Evolutionary conservation across 495 filamentous ascomycete species (phyloP).

Genomic region (Lasiosphaeriaceae sp.): DNA sequence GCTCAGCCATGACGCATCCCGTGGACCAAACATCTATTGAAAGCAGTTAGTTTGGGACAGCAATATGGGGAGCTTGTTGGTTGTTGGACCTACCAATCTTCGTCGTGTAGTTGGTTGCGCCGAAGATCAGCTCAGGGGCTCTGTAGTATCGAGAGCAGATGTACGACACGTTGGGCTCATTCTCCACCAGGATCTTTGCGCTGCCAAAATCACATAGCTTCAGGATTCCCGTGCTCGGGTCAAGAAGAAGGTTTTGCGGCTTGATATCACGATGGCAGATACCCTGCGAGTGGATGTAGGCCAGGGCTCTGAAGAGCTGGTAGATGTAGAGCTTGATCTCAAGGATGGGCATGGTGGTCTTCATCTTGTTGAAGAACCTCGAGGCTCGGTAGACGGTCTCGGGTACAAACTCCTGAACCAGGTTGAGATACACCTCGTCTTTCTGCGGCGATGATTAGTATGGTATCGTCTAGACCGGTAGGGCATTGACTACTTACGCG

Average conservation of each 20-base stretch:
- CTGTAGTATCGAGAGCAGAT: constrained; percentile 99
- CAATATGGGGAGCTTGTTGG: background rate
- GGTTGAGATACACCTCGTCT: constrained; percentile 98
- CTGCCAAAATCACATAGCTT: constrained; percentile 99
- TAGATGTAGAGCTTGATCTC: constrained; percentile 99
- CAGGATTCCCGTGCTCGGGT: constrained; percentile 82
- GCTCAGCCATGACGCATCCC: constrained; percentile 97
- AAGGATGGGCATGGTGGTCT: constrained; percentile 98
- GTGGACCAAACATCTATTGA: constrained; percentile 96
- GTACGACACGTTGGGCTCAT: constrained; percentile 99
- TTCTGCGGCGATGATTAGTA: constrained; percentile 56
- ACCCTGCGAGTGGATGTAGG: constrained; percentile 98
- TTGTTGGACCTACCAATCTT: constrained; percentile 81
- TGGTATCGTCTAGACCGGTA: background rate
- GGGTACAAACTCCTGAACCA: constrained; percentile 96
- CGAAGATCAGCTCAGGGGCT: constrained; percentile 97
- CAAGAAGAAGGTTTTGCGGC: constrained; percentile 93
- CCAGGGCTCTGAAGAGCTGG: constrained; percentile 95
- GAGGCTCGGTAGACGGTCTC: constrained; percentile 99
- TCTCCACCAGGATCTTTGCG: constrained; percentile 97
- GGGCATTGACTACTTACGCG: constrained; percentile 59
- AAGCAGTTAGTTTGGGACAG: constrained; percentile 13
- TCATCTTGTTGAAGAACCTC: constrained; percentile 98
- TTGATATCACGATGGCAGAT: constrained; percentile 99
- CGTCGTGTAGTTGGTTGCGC: constrained; percentile 98